A percentile compares a stretch with the other conserved stretches of the same genome.
phyloP scores from a whole-genome alignment of 768 basidiomycete species.

The Lactarius trivialis region DNA sequence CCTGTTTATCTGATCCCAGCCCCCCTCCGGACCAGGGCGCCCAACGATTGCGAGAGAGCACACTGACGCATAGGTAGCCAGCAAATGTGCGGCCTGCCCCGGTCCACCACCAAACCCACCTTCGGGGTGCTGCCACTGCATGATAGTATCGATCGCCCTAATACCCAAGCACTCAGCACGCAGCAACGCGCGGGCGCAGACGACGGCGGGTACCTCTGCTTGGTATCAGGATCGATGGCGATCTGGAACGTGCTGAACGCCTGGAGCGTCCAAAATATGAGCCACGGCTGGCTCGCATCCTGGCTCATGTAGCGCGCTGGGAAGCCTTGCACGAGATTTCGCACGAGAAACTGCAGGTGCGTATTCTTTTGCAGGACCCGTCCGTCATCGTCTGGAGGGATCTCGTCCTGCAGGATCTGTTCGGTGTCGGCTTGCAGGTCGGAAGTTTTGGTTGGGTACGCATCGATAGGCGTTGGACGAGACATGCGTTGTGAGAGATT shows the following conservation, averaged over 20 bases:
- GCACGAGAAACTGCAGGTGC: slow-evolving; percentile 72
- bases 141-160: slow-evolving; percentile 75
- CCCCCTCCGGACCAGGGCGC: slow-evolving; percentile 59
- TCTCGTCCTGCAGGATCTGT: slow-evolving; percentile 48
- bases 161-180: slow-evolving; percentile 9
- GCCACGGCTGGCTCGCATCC: slow-evolving; percentile 94
- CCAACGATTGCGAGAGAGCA: slow-evolving; percentile 81
- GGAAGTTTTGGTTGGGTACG: slow-evolving; percentile 58
- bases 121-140: slow-evolving; percentile 74
- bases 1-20: slow-evolving; percentile 87
- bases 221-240: slow-evolving; percentile 68
- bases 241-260: slow-evolving; percentile 75
- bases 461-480: slow-evolving; percentile 46
- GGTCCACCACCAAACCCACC: slow-evolving; percentile 94
- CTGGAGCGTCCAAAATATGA: slow-evolving; percentile 90
- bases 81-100: slow-evolving; percentile 78
- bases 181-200: background rate
- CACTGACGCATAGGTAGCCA: slow-evolving; percentile 86
- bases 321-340: slow-evolving; percentile 71
- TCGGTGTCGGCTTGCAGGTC: slow-evolving; percentile 59
- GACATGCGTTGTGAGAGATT: slow-evolving; percentile 8
- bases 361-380: slow-evolving; percentile 49
- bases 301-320: slow-evolving; percentile 73
- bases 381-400: slow-evolving; percentile 32
- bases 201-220: slow-evolving; percentile 52